These are phyloP conservation scores for Isatis tinctoria DNA, from an alignment of 345 rosid genomes.

Conservation along the genomic window DNA sequence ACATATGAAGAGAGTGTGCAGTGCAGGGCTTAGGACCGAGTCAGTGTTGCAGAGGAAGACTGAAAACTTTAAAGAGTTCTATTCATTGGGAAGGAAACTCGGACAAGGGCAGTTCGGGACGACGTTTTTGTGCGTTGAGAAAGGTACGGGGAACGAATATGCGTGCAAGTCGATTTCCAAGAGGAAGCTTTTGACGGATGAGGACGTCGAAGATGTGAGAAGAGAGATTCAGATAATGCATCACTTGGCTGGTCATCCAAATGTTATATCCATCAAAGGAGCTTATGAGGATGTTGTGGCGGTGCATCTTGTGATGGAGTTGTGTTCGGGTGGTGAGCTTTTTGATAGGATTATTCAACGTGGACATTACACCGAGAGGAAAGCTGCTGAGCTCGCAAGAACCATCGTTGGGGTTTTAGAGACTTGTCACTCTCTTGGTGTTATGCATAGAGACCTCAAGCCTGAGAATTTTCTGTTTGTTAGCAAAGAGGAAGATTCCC, in stretches of 20 bases:
- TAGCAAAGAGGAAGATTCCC: slow-evolving; percentile 58
- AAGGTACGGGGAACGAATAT: slow-evolving; percentile 56
- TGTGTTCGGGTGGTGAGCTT: slow-evolving; percentile 86
- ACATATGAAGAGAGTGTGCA: slow-evolving; percentile 57
- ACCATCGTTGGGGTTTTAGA: slow-evolving; percentile 81
- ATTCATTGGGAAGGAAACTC: slow-evolving; percentile 67
- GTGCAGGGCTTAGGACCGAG: slow-evolving; percentile 68
- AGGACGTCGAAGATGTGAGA: slow-evolving; percentile 86
- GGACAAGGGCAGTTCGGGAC: slow-evolving; percentile 96
- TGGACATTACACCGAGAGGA: slow-evolving; percentile 82
- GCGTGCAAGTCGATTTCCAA: slow-evolving; percentile 93
- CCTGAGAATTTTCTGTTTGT: slow-evolving; percentile 89
- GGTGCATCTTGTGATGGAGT: slow-evolving; percentile 83
- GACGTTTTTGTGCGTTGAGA: slow-evolving; percentile 65
- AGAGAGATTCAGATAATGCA: slow-evolving; percentile 94
- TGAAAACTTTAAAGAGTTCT: slow-evolving; percentile 69
- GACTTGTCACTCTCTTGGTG: slow-evolving; percentile 87
- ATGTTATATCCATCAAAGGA: slow-evolving; percentile 70
- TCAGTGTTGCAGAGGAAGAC: slow-evolving; percentile 71
- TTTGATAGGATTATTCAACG: slow-evolving; percentile 84
- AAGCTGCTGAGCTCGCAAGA: slow-evolving; percentile 83
- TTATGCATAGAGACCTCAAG: slow-evolving; percentile 90
- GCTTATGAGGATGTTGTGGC: slow-evolving; percentile 88
- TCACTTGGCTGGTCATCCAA: slow-evolving; percentile 82
- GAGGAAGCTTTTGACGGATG: slow-evolving; percentile 71